phyloP scores from a whole-genome alignment of 192 early-diverging fungal genomes.

The Backusella liffmaniae region DNA sequence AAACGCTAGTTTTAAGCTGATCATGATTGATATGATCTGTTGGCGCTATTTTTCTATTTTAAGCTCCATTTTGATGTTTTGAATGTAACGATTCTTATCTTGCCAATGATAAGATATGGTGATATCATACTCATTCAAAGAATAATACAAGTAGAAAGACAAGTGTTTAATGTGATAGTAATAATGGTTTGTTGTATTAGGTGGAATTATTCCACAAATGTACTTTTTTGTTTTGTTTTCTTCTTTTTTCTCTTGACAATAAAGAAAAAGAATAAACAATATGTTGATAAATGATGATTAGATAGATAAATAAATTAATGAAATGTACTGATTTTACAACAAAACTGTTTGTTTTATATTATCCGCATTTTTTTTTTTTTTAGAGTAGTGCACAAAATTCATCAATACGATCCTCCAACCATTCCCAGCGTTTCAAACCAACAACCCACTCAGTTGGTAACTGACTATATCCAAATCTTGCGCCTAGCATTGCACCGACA shows the following conservation, averaged over 20 bases:
- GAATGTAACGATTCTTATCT: background rate
- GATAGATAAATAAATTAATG: background rate
- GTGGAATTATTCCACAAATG: background rate
- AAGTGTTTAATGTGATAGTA: background rate
- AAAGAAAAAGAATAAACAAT: background rate
- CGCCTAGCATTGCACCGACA: constrained; percentile 33
- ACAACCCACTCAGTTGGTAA: constrained; percentile 40
- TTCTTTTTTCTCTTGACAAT: background rate
- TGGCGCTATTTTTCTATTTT: background rate
- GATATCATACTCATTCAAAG: background rate
- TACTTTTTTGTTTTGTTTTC: background rate
- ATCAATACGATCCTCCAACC: constrained; percentile 34
- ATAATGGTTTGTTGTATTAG: background rate
- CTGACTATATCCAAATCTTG: constrained; percentile 29
- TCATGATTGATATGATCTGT: background rate
- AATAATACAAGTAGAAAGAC: background rate
- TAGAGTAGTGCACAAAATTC: constrained; percentile 36
- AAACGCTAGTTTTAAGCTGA: background rate
- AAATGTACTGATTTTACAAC: background rate
- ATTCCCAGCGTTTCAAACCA: constrained; percentile 39
- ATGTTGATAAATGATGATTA: background rate
- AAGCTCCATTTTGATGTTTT: background rate
- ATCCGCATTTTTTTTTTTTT: background rate
- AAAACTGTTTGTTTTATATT: background rate
- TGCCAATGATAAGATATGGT: background rate